Percentiles rank a stretch among this genome's conserved stretches.
These are phyloP conservation scores for Amphichorda felina DNA, from an alignment of 2,329 filamentous ascomycete species.

Conservation along the genomic window DNA sequence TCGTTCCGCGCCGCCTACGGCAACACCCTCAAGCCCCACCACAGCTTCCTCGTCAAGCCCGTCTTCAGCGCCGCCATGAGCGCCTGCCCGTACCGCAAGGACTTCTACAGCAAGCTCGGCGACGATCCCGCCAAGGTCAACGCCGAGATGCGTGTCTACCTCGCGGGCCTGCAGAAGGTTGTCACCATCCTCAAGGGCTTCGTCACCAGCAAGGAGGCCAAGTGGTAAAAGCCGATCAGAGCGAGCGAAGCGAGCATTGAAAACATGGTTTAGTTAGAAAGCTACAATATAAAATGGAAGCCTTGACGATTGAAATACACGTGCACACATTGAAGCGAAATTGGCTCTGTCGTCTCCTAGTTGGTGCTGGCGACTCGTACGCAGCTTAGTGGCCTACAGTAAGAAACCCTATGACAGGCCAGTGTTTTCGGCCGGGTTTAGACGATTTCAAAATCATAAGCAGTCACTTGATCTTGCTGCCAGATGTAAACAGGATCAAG, in stretches of 20 bases:
- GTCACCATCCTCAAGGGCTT: slow-evolving; percentile 63
- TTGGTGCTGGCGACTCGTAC: too few relatives aligned
- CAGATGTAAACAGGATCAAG: too few relatives aligned
- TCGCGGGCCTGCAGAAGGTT: slow-evolving; percentile 65
- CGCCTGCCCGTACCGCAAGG: slow-evolving; percentile 83
- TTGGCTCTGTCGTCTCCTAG: too few relatives aligned
- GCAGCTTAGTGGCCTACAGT: too few relatives aligned
- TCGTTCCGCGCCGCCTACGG: slow-evolving; percentile 84
- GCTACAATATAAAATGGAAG: background rate
- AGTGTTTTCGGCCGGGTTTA: too few relatives aligned
- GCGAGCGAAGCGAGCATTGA: background rate
- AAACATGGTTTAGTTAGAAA: too few relatives aligned
- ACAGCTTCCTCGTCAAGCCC: slow-evolving; percentile 81
- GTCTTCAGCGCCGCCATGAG: slow-evolving; percentile 90
- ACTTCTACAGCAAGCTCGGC: slow-evolving; percentile 86
- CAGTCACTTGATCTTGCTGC: too few relatives aligned
- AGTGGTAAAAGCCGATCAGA: slow-evolving; percentile 46
- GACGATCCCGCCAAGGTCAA: slow-evolving; percentile 50
- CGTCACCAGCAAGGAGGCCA: slow-evolving; percentile 41
- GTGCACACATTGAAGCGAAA: too few relatives aligned
- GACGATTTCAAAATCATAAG: too few relatives aligned
- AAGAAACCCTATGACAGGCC: too few relatives aligned
- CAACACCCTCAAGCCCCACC: slow-evolving; percentile 80
- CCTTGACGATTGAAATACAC: too few relatives aligned
- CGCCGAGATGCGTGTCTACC: slow-evolving; percentile 55